Conservation (phyloP, 2,329 filamentous ascomycete genomes). For the Nemania sp. region DNA sequence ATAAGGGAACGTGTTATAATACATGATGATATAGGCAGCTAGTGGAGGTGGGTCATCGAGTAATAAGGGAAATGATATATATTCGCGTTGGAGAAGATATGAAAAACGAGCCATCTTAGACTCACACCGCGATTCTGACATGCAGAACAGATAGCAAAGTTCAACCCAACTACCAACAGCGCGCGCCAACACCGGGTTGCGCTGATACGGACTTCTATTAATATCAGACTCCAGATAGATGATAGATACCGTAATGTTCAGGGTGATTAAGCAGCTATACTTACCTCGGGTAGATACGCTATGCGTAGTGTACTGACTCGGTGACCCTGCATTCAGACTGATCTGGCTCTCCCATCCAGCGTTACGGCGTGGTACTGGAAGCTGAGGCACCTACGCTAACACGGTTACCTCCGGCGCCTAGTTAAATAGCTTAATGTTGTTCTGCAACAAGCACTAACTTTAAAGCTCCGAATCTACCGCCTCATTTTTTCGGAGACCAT, state of each 20-base stretch:
- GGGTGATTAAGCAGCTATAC: background rate
- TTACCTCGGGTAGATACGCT: too few species aligned
- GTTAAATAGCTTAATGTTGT: background rate
- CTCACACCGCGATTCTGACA: conserved; percentile 33
- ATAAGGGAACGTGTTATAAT: conserved; percentile 15
- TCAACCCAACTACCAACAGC: conserved; percentile 15
- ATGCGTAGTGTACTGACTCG: background rate
- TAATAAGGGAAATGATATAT: background rate
- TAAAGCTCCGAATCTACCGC: background rate
- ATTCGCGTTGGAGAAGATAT: conserved; percentile 4
- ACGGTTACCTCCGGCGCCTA: background rate
- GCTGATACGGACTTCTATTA: conserved; percentile 15
- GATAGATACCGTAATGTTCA: background rate
- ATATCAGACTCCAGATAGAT: conserved; percentile 1
- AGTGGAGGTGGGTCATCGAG: background rate
- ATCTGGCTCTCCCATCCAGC: background rate
- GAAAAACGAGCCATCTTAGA: conserved; percentile 18
- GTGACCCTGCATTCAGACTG: background rate
- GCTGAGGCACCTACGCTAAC: background rate
- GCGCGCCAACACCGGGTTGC: background rate
- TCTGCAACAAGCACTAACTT: background rate
- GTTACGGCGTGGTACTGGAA: background rate
- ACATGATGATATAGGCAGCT: background rate
- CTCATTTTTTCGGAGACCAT: too few species aligned
- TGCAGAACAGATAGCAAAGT: conserved; percentile 33